Evolutionary conservation across 1,284 basidiomycete species (phyloP), one percentile per base, ranked within the genome.

Genomic region (Porodaedalea pini): DNA sequence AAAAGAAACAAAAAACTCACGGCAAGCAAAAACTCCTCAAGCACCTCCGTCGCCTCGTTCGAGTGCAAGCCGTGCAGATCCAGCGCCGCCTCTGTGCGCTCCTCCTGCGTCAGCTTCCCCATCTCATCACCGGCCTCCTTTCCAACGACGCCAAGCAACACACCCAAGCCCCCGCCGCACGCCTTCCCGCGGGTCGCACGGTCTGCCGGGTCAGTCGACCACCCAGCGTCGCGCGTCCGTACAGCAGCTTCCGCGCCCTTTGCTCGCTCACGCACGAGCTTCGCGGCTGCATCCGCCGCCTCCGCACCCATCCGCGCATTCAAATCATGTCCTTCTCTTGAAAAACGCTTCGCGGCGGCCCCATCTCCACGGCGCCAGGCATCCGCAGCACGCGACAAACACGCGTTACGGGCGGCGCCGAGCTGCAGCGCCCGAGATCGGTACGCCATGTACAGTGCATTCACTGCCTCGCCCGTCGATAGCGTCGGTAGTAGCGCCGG

Each of bases 351-450:
- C 21, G 96, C 96, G 0, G 91, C 90, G 0, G 93, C 93, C 2
- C 95, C 95, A 64, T 99, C 95, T 3, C 95, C 94, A 10, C 91
- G 81, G 45, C 92, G 79, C 89, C 92, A 98, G 2, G 95, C 94
- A 67, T 98, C 94, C 0, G 96, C 94, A 3, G 96, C 96, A 44
- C 93, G 85, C 2, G 91, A 92, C n/a, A 99, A 79, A 68, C 92
- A 96, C 10, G 93, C 92, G 67, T 98, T 98, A 32, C 96, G 79
- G 37, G 93, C 92, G 5, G 94, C 91, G 40, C 94, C 94, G 4
- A 98, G 83, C 62, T 96, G 90, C 60, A 98, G 79, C 21, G 92
- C 92, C 25, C 89, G 82, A 31, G 86, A 80, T 4, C 95, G 87
- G 65, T 97, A 95, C 0, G 83, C 71, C 83, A 95, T 88, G 73